Evolutionary conservation across 129 eudicot genomes (phyloP).

Genomic region (Centaurea solstitialis): DNA sequence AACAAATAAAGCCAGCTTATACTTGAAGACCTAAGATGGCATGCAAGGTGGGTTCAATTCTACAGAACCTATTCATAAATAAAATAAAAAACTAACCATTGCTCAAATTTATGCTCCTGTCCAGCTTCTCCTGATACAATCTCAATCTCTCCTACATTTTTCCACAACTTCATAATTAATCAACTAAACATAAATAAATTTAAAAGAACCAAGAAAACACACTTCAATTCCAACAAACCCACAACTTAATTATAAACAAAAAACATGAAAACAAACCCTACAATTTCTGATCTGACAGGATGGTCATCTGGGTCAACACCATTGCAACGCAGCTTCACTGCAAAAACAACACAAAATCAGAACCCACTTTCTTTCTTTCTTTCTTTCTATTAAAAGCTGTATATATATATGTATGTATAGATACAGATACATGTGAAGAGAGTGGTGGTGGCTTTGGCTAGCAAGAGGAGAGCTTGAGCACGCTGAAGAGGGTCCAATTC

Average conservation of each 20-base stretch:
- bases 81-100: constrained; percentile 65
- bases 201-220: neutral
- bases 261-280: constrained; percentile 25
- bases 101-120: constrained; percentile 57
- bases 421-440: constrained; percentile 54
- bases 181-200: neutral
- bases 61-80: neutral
- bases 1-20: neutral
- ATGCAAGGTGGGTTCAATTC: neutral
- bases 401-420: neutral
- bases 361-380: neutral
- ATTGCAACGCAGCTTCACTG: constrained; percentile 83
- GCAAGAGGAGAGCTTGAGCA: constrained; percentile 66
- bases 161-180: constrained; percentile 3
- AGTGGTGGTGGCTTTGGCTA: constrained; percentile 73
- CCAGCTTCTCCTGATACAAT: constrained; percentile 80
- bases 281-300: constrained; percentile 82
- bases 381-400: no score
- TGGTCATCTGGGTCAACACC: constrained; percentile 88
- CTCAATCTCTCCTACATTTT: constrained; percentile 71
- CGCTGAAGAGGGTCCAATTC: constrained; percentile 70
- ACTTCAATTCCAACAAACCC: constrained; percentile 5
- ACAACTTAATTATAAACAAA: neutral
- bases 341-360: constrained; percentile 16
- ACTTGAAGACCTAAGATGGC: neutral